These are phyloP conservation scores for Talaromyces liani DNA, from an alignment of 495 filamentous ascomycete species.

Conservation along the genomic window DNA sequence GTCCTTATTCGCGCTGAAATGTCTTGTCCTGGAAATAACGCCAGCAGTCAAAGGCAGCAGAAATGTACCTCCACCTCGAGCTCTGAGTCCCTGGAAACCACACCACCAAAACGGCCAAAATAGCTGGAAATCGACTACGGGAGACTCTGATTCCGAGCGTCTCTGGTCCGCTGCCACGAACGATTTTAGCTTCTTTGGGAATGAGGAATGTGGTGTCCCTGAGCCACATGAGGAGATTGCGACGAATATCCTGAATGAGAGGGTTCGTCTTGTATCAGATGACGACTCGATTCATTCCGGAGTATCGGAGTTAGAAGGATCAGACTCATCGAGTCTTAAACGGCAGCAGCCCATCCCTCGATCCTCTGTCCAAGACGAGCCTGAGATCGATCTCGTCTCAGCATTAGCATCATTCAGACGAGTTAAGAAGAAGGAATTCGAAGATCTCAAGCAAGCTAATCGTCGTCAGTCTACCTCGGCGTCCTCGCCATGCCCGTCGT, in stretches of 20 bases:
- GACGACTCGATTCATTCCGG: constrained; percentile 19
- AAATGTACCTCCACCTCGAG: constrained; percentile 7
- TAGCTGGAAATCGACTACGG: constrained; percentile 47
- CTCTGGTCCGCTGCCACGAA: constrained; percentile 52
- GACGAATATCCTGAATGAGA: constrained; percentile 35
- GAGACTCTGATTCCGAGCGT: constrained; percentile 52
- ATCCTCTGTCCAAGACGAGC: constrained; percentile 8
- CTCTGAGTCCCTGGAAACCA: constrained; percentile 30
- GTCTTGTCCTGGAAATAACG: constrained; percentile 51
- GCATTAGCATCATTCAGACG: constrained; percentile 43
- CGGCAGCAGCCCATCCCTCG: background rate
- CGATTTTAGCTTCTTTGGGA: constrained; percentile 61
- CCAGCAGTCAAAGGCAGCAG: constrained; percentile 17
- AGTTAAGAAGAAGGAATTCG: constrained; percentile 36
- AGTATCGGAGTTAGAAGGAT: constrained; percentile 11
- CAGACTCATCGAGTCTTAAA: background rate
- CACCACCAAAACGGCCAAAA: constrained; percentile 25
- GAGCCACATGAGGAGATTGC: constrained; percentile 29
- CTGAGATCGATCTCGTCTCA: constrained; percentile 38
- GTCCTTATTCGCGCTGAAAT: constrained; percentile 47
- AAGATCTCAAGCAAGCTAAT: constrained; percentile 18
- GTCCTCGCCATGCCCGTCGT: background rate
- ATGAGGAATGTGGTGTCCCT: constrained; percentile 48
- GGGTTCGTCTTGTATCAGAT: constrained; percentile 29
- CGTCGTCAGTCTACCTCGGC: background rate